These are phyloP conservation scores for Clarireedia monteithiana DNA, from an alignment of 2,329 filamentous ascomycete species.

Conservation along the genomic window DNA sequence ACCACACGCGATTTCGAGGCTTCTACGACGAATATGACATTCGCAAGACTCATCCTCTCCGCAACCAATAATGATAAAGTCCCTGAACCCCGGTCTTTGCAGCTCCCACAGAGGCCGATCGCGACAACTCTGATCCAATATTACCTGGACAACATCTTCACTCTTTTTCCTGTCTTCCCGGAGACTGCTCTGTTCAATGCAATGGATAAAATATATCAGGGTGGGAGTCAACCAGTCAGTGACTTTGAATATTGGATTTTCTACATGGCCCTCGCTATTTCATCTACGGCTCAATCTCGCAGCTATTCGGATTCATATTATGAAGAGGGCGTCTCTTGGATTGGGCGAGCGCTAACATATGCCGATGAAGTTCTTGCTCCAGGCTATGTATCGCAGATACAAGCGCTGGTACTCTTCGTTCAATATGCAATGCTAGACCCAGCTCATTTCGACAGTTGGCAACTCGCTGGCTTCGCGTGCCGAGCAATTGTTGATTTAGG, in stretches of 20 bases:
- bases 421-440: conserved; percentile 89
- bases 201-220: conserved; percentile 74
- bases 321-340: conserved; percentile 46
- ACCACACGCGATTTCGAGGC: conserved; percentile 91
- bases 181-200: conserved; percentile 71
- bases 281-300: conserved; percentile 66
- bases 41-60: conserved; percentile 80
- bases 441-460: conserved; percentile 89
- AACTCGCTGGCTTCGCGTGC: conserved; percentile 82
- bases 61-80: conserved; percentile 68
- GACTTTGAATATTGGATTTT: conserved; percentile 77
- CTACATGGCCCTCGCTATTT: conserved; percentile 83
- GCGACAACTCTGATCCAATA: conserved; percentile 67
- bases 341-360: conserved; percentile 60
- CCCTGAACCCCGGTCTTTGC: conserved; percentile 50
- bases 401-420: conserved; percentile 77
- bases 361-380: conserved; percentile 79
- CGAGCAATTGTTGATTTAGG: conserved; percentile 84
- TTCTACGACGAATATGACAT: conserved; percentile 82
- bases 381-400: conserved; percentile 77
- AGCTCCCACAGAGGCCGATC: conserved; percentile 63
- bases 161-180: conserved; percentile 73
- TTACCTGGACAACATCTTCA: conserved; percentile 77
- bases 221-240: conserved; percentile 49
- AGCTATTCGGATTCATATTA: conserved; percentile 59